Conservation (phyloP, 148 eudicot genomes). For the Rhododendron henanense region DNA sequence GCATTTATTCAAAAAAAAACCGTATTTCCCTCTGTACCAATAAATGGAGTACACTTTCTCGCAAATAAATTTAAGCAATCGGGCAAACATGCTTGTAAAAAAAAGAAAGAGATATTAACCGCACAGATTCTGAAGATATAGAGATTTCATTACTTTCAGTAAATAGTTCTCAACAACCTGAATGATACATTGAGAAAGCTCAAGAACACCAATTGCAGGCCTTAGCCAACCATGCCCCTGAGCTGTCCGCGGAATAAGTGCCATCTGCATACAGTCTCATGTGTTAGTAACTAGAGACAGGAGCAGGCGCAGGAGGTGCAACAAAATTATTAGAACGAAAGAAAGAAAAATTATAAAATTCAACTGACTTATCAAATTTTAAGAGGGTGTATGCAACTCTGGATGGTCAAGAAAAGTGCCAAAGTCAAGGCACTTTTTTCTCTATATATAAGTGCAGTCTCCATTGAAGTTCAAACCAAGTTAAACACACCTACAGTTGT, state of each 20-base stretch:
- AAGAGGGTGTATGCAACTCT: neutral
- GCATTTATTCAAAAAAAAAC: neutral
- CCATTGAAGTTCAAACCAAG: neutral
- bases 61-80: neutral
- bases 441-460: neutral
- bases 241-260: conserved; percentile 71
- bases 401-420: neutral
- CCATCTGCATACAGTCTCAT: conserved; percentile 52
- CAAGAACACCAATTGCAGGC: conserved; percentile 88
- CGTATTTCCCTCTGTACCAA: neutral
- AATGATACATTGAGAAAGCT: conserved; percentile 81
- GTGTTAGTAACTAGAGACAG: conserved; percentile 5
- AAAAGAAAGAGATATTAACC: neutral
- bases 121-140: neutral
- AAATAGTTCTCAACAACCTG: conserved; percentile 47
- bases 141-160: neutral
- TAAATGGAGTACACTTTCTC: neutral
- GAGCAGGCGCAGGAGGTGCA: neutral
- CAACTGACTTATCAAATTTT: neutral
- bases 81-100: neutral
- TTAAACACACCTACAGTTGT: neutral
- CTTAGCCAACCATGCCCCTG: conserved; percentile 99
- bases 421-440: neutral
- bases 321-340: neutral
- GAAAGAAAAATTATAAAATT: neutral